A percentile compares a stretch with the other conserved stretches of the same genome.
Evolutionary conservation across 2,329 filamentous ascomycete species (phyloP).

Genomic region (Aureobasidium namibiae): DNA sequence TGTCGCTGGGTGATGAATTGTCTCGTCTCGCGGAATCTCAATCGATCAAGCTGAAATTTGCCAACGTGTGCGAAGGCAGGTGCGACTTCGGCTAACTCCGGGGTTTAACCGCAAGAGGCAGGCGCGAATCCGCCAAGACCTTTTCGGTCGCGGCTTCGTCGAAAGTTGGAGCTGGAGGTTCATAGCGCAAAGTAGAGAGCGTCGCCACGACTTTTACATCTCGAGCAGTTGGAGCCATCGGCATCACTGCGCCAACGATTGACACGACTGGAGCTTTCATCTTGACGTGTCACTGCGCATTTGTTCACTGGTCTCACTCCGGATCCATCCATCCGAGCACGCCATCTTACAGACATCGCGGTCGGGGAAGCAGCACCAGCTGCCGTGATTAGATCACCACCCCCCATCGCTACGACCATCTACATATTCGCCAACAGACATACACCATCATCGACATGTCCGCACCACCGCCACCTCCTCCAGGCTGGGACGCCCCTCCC

Average conservation of each 20-base stretch:
- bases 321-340: background rate
- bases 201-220: constrained; percentile 12
- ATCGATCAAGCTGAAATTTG: too few species aligned
- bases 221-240: constrained; percentile 1
- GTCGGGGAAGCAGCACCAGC: constrained; percentile 12
- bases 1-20: constrained; percentile 16
- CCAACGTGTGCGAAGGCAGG: too few species aligned
- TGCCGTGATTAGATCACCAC: constrained; percentile 12
- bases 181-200: background rate
- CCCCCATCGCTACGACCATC: constrained; percentile 6
- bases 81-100: background rate
- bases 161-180: background rate
- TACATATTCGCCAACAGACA: background rate
- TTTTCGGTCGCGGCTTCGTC: background rate
- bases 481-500: constrained; percentile 50
- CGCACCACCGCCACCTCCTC: constrained; percentile 51
- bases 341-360: background rate
- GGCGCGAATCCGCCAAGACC: background rate
- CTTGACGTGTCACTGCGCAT: constrained; percentile 1
- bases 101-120: background rate
- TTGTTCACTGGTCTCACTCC: background rate
- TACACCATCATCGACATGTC: constrained; percentile 36
- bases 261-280: background rate
- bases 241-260: background rate
- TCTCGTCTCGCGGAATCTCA: constrained; percentile 1